A percentile compares a stretch with the other conserved stretches of the same genome.
Evolutionary conservation across 176 grass and related monocot genomes (phyloP).

Genomic region (Cymbopogon citratus): DNA sequence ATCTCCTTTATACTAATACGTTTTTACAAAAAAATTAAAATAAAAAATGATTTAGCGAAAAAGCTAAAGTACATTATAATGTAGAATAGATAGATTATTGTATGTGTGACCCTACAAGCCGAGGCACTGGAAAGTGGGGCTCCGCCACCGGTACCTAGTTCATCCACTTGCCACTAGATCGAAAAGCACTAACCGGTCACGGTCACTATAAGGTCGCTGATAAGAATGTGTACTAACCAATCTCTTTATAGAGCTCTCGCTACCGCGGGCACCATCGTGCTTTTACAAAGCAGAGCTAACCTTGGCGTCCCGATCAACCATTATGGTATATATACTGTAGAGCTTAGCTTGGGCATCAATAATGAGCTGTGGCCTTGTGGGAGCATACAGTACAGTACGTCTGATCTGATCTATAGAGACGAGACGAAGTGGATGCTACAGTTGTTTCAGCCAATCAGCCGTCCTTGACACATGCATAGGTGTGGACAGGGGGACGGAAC

Average conservation of each 20-base stretch:
- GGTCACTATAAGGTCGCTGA: neutral
- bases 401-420: neutral
- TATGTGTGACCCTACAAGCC: neutral
- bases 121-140: neutral
- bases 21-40: neutral
- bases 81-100: neutral
- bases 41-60: neutral
- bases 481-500: neutral
- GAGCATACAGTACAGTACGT: neutral
- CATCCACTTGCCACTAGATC: neutral
- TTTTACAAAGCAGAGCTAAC: neutral
- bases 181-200: neutral
- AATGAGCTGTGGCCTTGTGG: neutral
- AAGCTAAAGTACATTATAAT: neutral
- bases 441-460: neutral
- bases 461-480: neutral
- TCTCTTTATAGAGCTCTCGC: neutral
- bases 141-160: neutral
- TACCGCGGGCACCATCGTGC: neutral
- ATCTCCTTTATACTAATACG: neutral
- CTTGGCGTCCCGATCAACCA: neutral
- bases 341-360: neutral
- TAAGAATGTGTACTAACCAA: neutral
- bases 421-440: neutral
- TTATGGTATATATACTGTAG: neutral